A percentile compares a stretch with the other conserved stretches of the same genome.
phyloP scores from a whole-genome alignment of 106 monocot genomes.

The Gastrodia elata region DNA sequence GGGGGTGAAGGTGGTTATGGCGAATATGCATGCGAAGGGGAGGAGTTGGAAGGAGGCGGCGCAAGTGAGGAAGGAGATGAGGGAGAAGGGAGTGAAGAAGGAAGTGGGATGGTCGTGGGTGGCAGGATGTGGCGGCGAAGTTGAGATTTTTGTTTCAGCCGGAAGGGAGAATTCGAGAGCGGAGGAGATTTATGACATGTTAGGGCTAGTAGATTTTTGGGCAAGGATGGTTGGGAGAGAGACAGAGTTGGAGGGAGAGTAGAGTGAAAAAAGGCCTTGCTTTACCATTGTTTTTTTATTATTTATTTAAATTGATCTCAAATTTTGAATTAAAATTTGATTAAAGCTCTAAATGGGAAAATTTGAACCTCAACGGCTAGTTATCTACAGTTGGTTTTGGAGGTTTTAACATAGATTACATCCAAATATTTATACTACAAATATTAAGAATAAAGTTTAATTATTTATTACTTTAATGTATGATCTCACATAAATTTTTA shows the following conservation, averaged over 20 bases:
- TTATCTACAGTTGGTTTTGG: too few species aligned
- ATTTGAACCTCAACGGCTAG: too few species aligned
- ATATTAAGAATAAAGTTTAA: too few species aligned
- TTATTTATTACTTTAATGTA: too few species aligned
- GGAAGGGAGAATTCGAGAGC: conserved; percentile 21
- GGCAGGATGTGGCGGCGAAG: conserved; percentile 13
- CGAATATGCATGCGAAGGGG: conserved; percentile 60
- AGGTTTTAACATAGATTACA: too few species aligned
- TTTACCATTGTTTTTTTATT: neutral
- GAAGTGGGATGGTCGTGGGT: conserved; percentile 74
- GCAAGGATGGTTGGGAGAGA: conserved; percentile 7
- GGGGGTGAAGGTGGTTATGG: conserved; percentile 42
- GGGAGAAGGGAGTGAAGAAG: conserved; percentile 66
- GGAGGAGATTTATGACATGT: conserved; percentile 29
- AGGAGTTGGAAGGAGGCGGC: conserved; percentile 67
- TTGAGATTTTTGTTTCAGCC: conserved; percentile 27
- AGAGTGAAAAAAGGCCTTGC: too few species aligned
- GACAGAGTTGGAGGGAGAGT: neutral
- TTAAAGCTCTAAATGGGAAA: too few species aligned
- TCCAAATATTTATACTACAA: too few species aligned
- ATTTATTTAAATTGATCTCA: conserved; percentile 2
- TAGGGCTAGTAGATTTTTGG: conserved; percentile 24
- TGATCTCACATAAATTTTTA: too few species aligned
- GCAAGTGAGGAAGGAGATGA: conserved; percentile 45
- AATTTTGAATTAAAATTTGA: neutral